Percentiles rank a stretch among this genome's conserved stretches.
Conservation (phyloP, 2,329 filamentous ascomycete genomes). For the Emergomyces pasteurianus region DNA sequence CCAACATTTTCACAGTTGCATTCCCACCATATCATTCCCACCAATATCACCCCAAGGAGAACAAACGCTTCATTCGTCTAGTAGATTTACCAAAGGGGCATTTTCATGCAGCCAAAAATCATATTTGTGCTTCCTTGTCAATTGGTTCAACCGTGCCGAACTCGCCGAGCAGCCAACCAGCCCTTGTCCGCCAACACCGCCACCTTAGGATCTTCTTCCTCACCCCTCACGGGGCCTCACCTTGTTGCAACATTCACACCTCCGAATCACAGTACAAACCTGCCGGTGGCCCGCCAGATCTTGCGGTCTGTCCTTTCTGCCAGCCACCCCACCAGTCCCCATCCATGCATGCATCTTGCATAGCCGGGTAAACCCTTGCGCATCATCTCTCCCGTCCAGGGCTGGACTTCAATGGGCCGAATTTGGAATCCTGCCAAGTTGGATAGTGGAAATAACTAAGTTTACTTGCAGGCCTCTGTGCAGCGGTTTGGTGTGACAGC, state of each 20-base stretch:
- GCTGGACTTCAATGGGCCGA: neutral
- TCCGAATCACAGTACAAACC: neutral
- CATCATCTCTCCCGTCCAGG: neutral
- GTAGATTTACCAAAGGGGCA: neutral
- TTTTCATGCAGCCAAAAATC: neutral
- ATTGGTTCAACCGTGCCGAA: neutral
- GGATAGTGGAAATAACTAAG: neutral
- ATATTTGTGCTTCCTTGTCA: neutral
- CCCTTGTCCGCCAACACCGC: too few relatives aligned
- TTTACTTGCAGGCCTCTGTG: neutral
- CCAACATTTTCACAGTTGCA: neutral
- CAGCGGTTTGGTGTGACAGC: neutral
- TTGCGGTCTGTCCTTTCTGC: neutral
- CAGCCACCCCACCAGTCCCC: neutral
- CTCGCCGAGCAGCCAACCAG: too few relatives aligned
- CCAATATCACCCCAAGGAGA: neutral
- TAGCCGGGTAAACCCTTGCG: neutral
- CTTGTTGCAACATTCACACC: neutral
- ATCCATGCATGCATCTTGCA: neutral
- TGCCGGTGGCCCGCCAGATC: neutral
- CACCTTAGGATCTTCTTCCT: too few relatives aligned
- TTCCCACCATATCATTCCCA: neutral
- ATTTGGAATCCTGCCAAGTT: neutral
- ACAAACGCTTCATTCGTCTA: neutral
- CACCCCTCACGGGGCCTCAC: neutral